Conservation (phyloP, 345 rosid species). For the Syzygium aromaticum region DNA sequence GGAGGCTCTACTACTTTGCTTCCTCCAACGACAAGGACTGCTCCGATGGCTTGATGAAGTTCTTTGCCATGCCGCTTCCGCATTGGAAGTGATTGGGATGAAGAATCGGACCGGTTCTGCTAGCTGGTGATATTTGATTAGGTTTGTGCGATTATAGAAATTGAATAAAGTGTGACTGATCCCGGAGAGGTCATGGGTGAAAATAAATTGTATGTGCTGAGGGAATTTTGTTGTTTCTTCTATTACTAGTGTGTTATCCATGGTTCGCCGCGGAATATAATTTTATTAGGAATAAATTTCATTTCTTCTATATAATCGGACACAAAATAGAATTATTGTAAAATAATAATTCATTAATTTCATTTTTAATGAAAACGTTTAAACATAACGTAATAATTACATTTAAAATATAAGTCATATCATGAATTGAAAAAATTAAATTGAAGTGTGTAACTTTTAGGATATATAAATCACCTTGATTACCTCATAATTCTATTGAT, state of each 20-base stretch:
- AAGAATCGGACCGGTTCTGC: not conserved
- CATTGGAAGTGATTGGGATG: not conserved
- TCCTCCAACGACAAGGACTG: constrained; percentile 3
- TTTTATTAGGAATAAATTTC: not conserved
- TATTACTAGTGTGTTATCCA: not conserved
- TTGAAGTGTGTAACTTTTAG: not conserved
- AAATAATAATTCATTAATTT: not conserved
- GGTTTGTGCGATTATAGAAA: not conserved
- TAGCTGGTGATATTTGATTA: not conserved
- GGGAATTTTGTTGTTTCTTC: not conserved
- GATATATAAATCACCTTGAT: not conserved
- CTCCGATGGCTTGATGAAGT: constrained; percentile 10
- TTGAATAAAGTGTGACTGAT: not conserved
- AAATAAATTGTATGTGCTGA: not conserved
- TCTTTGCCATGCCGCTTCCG: constrained; percentile 4
- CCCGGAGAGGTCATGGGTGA: not conserved
- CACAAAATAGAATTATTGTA: not conserved
- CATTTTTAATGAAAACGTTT: not conserved
- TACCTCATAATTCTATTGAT: not conserved
- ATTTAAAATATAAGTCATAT: not conserved
- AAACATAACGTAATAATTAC: not conserved
- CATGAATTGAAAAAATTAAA: not conserved
- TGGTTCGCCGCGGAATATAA: not conserved
- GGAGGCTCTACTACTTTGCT: constrained; percentile 13
- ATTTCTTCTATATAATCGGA: not conserved